phyloP scores from a whole-genome alignment of 73 alveolate genomes.

The Paraurostyla sp. region DNA sequence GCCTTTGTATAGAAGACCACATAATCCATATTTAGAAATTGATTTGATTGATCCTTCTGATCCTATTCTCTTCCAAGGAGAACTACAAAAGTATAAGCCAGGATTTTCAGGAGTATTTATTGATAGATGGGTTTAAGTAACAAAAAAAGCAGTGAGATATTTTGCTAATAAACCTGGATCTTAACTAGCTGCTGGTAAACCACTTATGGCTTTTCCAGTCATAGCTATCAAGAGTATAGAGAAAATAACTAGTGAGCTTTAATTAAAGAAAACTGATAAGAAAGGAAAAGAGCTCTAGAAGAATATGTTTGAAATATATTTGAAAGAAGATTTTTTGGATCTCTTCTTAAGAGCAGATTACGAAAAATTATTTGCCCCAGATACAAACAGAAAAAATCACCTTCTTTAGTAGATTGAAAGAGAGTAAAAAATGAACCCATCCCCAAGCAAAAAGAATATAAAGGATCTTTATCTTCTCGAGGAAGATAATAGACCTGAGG shows the following conservation, averaged over 20 bases:
- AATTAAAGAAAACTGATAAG: conserved; percentile 34
- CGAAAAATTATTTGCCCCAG: conserved; percentile 34
- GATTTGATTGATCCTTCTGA: conserved; percentile 56
- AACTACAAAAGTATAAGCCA: conserved; percentile 41
- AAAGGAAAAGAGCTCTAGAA: conserved; percentile 21
- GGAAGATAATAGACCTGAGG: conserved; percentile 29
- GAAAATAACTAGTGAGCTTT: background rate
- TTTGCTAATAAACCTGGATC: conserved; percentile 56
- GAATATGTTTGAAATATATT: conserved; percentile 37
- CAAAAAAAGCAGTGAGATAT: conserved; percentile 59
- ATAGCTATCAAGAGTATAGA: conserved; percentile 43
- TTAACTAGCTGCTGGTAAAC: conserved; percentile 49
- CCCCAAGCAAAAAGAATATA: conserved; percentile 15
- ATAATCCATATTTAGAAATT: conserved; percentile 51
- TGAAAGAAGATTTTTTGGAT: conserved; percentile 48
- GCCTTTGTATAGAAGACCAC: background rate
- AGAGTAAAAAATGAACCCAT: background rate
- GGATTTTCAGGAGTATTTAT: conserved; percentile 44
- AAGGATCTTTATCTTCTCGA: conserved; percentile 36
- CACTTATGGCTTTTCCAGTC: conserved; percentile 45
- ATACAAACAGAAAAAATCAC: conserved; percentile 17
- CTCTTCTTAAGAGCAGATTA: conserved; percentile 33
- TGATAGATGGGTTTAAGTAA: conserved; percentile 66
- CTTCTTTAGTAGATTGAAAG: background rate
- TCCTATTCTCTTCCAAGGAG: conserved; percentile 61